These are phyloP conservation scores for Psidium friedrichsthalianum DNA, from an alignment of 345 rosid genomes.

Conservation along the genomic window DNA sequence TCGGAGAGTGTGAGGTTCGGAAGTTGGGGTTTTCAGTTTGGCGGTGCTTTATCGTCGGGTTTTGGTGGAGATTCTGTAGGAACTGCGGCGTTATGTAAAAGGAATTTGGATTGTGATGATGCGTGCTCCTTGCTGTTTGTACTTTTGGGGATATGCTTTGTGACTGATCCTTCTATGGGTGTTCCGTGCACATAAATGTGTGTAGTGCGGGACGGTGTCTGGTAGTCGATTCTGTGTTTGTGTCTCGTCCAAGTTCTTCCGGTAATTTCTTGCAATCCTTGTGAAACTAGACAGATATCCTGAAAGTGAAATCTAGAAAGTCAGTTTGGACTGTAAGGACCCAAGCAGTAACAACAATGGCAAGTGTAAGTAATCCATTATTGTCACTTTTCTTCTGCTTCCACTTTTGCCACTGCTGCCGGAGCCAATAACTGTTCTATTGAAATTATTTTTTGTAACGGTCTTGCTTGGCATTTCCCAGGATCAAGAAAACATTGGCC, in stretches of 20 bases:
- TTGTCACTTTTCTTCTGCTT: neutral
- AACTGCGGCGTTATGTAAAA: neutral
- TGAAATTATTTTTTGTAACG: neutral
- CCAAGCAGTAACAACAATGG: constrained; percentile 46
- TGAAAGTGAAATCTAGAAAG: constrained; percentile 39
- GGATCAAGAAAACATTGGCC: constrained; percentile 52
- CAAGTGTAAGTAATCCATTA: constrained; percentile 27
- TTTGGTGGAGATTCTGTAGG: neutral
- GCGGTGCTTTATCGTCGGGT: neutral
- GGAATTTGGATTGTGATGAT: neutral
- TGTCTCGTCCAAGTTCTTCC: neutral
- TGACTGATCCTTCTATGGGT: neutral
- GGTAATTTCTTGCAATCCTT: constrained; percentile 1
- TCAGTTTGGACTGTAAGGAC: constrained; percentile 16
- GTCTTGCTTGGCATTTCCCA: constrained; percentile 1
- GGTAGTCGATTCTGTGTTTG: neutral
- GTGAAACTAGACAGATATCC: constrained; percentile 62
- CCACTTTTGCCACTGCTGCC: neutral
- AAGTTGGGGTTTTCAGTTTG: neutral
- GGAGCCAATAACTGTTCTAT: neutral
- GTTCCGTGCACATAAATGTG: neutral
- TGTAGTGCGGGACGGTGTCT: neutral
- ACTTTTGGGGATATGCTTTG: neutral
- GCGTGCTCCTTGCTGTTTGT: neutral
- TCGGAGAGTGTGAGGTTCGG: neutral